phyloP scores from a whole-genome alignment of 1,139 yeast genomes.

The Arxiozyma bovina region DNA sequence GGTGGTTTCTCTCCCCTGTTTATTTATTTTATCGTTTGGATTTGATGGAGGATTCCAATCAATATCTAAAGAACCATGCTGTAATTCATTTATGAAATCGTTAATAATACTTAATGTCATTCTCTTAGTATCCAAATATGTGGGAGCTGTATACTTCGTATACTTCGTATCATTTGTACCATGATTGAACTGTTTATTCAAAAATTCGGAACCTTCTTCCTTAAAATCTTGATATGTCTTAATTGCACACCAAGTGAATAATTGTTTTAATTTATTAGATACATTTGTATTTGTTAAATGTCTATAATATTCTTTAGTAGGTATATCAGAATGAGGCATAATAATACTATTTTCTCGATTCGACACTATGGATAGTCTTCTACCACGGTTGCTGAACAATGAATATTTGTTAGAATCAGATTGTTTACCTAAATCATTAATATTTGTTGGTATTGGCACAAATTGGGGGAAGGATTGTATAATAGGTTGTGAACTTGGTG shows the following conservation, averaged over 20 bases:
- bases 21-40: neutral
- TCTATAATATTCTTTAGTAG: conserved; percentile 27
- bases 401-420: conserved; percentile 14
- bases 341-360: conserved; percentile 19
- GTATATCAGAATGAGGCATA: conserved; percentile 29
- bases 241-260: conserved; percentile 29
- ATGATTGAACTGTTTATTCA: conserved; percentile 2
- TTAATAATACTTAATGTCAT: conserved; percentile 22
- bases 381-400: conserved; percentile 20
- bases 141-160: neutral
- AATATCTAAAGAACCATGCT: conserved; percentile 20
- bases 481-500: conserved; percentile 16
- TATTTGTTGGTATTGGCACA: conserved; percentile 3
- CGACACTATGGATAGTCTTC: conserved; percentile 22
- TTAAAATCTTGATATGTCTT: conserved; percentile 18
- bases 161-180: conserved; percentile 2
- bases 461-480: conserved; percentile 9
- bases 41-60: conserved; percentile 25
- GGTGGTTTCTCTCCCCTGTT: conserved; percentile 5
- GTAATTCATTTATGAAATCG: conserved; percentile 27
- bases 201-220: neutral
- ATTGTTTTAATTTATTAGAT: conserved; percentile 24
- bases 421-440: neutral
- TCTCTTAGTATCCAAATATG: conserved; percentile 17
- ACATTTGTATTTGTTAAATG: conserved; percentile 28